Evolutionary conservation across 2,329 filamentous ascomycete species (phyloP).

Genomic region (Botryotinia calthae): DNA sequence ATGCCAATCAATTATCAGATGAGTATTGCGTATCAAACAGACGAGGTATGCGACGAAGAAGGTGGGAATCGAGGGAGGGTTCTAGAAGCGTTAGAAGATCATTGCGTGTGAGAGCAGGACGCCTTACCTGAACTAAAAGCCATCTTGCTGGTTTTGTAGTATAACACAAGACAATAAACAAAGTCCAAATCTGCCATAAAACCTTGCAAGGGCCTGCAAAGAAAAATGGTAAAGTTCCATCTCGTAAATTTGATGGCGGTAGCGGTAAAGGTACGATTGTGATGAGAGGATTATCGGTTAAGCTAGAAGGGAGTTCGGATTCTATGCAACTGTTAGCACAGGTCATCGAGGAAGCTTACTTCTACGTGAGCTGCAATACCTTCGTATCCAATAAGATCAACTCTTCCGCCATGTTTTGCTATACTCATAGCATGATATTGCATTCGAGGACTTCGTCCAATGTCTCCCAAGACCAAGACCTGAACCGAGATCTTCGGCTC

Average conservation of each 20-base stretch:
- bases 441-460: slow-evolving; percentile 95
- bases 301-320: slow-evolving; percentile 75
- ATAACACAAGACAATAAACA: slow-evolving; percentile 74
- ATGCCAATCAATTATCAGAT: slow-evolving; percentile 93
- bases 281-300: slow-evolving; percentile 67
- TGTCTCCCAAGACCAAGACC: slow-evolving; percentile 89
- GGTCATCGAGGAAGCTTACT: neutral
- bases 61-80: slow-evolving; percentile 92
- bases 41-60: slow-evolving; percentile 71
- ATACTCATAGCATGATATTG: slow-evolving; percentile 96
- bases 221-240: slow-evolving; percentile 71
- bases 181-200: slow-evolving; percentile 70
- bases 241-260: slow-evolving; percentile 65
- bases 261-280: slow-evolving; percentile 66
- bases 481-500: slow-evolving; percentile 58
- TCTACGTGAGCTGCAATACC: slow-evolving; percentile 48
- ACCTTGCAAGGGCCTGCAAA: slow-evolving; percentile 81
- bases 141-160: slow-evolving; percentile 70
- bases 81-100: slow-evolving; percentile 53
- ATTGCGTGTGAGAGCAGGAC: neutral
- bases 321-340: slow-evolving; percentile 48
- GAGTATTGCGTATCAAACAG: slow-evolving; percentile 74
- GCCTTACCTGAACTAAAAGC: slow-evolving; percentile 62
- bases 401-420: slow-evolving; percentile 73
- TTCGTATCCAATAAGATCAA: slow-evolving; percentile 84